Base-by-base conservation (phyloP, 495 filamentous ascomycete genomes). In the Daldinia concentrica region DNA sequence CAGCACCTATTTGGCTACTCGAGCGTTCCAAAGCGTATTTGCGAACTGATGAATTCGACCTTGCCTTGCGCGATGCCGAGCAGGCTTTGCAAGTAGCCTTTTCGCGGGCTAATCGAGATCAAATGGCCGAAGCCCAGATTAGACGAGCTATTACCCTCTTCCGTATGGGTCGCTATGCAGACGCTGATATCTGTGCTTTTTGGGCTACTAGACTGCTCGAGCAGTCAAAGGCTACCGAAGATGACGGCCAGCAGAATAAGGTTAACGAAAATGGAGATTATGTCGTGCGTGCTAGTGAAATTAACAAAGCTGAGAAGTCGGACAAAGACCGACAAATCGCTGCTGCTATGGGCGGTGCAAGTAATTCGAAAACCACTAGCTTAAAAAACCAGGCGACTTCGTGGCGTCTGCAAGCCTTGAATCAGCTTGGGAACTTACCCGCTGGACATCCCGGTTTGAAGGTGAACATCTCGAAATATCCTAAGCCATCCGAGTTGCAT, bases 21-120 rank as follows among this genome's bases (percentile, higher is more conserved):
- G 90, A 95, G 77, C 93, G 96, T 27, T 92, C 93, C 2, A 94
- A 90, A 11, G 93, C 94, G 29, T 90, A 93, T 74, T 87, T 92
- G 8, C 91, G 94, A 61, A 76, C 80, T 14, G 79, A 84, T 41
- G 71, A 75, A 56, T 75, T 77, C 45, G 79, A 82, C 3, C 80
- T 88, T 0, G 91, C 95, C 0, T 88, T 98, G 9, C 80, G 78
- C 17, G 95, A 98, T 82, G 92, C 94, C 34, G 93, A 97, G 71
- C 81, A 88, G 26, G 95, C 92, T 0, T 85, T 96, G 11, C 74
- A 86, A 1, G 81, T 89, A 6, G 93, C 93, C 4, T 80, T 81
- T 19, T 86, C 91, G 55, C 92, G 95, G 22, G 92, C 86, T 0
- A 94, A 91, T 72, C 87, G 93, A 32, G 93, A 96, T 73, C 83